Evolutionary conservation across 1,284 basidiomycete species (phyloP).

Genomic region (Ustilago tritici): DNA sequence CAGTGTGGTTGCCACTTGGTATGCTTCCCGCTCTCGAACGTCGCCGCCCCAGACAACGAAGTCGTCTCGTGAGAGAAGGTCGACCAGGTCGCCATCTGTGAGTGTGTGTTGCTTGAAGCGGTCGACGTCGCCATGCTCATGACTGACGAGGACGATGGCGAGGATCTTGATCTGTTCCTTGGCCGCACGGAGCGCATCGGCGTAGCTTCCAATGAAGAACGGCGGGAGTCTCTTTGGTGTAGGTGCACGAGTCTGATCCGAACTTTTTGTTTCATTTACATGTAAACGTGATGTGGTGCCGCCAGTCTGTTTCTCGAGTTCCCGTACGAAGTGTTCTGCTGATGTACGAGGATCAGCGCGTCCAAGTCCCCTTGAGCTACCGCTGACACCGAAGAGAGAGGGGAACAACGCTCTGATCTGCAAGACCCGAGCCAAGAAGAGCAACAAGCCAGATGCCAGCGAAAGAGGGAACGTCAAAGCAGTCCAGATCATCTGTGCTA

Average conservation of each 20-base stretch:
- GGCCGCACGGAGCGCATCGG: constrained; percentile 79
- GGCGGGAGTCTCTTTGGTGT: constrained; percentile 42
- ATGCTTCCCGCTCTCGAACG: constrained; percentile 82
- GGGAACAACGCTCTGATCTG: constrained; percentile 38
- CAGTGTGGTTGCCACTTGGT: constrained; percentile 86
- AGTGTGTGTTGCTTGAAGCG: constrained; percentile 88
- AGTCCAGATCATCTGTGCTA: constrained; percentile 50
- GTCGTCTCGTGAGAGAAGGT: constrained; percentile 77
- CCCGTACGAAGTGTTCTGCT: constrained; percentile 44
- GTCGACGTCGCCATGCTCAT: constrained; percentile 87
- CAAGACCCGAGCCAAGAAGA: constrained; percentile 43
- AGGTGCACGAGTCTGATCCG: constrained; percentile 16
- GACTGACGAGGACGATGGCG: constrained; percentile 85
- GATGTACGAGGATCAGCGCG: constrained; percentile 36
- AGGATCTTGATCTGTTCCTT: constrained; percentile 81
- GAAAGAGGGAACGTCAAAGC: constrained; percentile 52
- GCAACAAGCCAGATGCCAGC: constrained; percentile 42
- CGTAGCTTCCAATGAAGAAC: constrained; percentile 85
- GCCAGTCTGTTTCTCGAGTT: constrained; percentile 48
- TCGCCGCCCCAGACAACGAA: constrained; percentile 88
- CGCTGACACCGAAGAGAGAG: constrained; percentile 24
- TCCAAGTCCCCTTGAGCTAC: constrained; percentile 1
- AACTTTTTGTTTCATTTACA: neutral
- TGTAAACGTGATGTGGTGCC: constrained; percentile 19
- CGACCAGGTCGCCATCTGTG: constrained; percentile 79